A percentile compares a stretch with the other conserved stretches of the same genome.
Conservation (phyloP, 1,139 yeast genomes). For the Scheffersomyces quercinus region DNA sequence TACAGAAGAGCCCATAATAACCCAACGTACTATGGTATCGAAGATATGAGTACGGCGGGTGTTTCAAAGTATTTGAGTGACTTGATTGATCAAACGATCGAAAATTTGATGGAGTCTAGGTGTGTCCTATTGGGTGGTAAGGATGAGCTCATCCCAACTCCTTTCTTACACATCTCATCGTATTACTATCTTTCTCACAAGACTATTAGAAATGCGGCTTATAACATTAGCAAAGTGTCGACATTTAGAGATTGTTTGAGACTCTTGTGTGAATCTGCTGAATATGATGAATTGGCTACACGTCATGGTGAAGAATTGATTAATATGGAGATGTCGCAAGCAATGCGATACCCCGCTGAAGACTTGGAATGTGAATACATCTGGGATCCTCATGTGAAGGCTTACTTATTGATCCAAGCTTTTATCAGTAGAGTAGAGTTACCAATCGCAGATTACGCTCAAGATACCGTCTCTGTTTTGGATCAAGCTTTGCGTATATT, state of each 20-base stretch:
- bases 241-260: conserved; percentile 69
- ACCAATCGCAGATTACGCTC: conserved; percentile 94
- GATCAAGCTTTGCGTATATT: conserved; percentile 93
- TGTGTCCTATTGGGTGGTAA: conserved; percentile 64
- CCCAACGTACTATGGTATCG: conserved; percentile 92
- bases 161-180: conserved; percentile 82
- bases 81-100: conserved; percentile 70
- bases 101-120: conserved; percentile 66
- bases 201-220: conserved; percentile 72
- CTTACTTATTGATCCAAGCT: conserved; percentile 84
- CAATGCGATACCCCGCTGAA: conserved; percentile 74
- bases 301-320: conserved; percentile 94
- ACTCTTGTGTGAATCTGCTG: conserved; percentile 77
- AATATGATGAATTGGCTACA: conserved; percentile 90
- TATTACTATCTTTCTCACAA: conserved; percentile 92
- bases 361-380: conserved; percentile 66
- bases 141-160: conserved; percentile 62
- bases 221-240: conserved; percentile 49
- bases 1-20: conserved; percentile 93
- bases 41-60: conserved; percentile 65
- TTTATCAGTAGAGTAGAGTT: conserved; percentile 78
- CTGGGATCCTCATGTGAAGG: conserved; percentile 96
- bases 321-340: conserved; percentile 85
- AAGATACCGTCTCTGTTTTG: conserved; percentile 88
- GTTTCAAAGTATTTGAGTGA: conserved; percentile 69